Conservation (phyloP, 371 early-diverging fungal genomes). For the Apophysomyces trapeziformis region DNA sequence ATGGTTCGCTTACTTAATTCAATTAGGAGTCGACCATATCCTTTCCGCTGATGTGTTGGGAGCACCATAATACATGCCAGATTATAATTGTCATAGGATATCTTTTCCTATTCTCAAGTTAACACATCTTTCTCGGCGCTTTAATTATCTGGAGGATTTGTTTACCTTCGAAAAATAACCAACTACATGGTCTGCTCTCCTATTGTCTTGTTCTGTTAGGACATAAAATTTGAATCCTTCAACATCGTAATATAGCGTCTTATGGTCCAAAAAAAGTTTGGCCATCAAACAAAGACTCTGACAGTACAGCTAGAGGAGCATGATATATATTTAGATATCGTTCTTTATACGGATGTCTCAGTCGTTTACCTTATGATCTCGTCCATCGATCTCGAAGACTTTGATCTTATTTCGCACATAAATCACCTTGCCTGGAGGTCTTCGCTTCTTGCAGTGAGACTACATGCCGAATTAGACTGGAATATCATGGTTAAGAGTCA, state of each 20-base stretch:
- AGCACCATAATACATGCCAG: constrained; percentile 87
- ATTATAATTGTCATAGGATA: constrained; percentile 81
- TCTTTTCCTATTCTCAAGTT: constrained; percentile 56
- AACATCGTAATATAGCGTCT: constrained; percentile 98
- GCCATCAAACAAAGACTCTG: constrained; percentile 94
- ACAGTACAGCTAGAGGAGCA: constrained; percentile 75
- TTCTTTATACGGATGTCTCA: constrained; percentile 21
- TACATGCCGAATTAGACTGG: constrained; percentile 13
- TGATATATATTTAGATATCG: constrained; percentile 25
- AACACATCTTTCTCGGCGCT: too few relatives aligned
- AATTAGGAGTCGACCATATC: constrained; percentile 85
- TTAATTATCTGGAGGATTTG: neutral
- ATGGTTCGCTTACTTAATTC: constrained; percentile 71
- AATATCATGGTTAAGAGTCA: constrained; percentile 13
- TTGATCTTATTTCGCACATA: constrained; percentile 80
- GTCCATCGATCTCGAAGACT: constrained; percentile 93
- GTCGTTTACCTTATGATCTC: constrained; percentile 70
- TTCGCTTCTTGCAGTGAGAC: constrained; percentile 62
- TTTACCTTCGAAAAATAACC: constrained; percentile 75
- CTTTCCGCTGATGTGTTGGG: constrained; percentile 87
- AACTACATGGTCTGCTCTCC: constrained; percentile 55
- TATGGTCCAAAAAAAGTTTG: constrained; percentile 97
- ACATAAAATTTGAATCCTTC: constrained; percentile 98
- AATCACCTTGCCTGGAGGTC: constrained; percentile 90
- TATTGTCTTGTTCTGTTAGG: constrained; percentile 70